Evolutionary conservation across 2,329 filamentous ascomycete species (phyloP), one percentile per base, ranked within the genome.

Genomic region (Exophiala lecanii-corni): DNA sequence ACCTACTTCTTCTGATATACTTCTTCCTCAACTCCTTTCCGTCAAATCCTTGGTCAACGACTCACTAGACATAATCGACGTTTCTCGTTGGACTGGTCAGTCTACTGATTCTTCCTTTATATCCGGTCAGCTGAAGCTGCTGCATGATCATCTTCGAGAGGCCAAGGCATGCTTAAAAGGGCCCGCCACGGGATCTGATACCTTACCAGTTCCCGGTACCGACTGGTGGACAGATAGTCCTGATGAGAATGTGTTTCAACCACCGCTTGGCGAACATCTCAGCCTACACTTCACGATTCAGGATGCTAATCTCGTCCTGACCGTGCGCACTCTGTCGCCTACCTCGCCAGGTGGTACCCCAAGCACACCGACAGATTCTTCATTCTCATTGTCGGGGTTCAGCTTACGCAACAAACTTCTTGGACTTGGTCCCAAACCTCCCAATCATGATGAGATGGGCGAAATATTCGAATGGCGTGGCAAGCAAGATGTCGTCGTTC

Each of bases 401-500:
- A 76, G 73, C 47, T 59, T 82, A 36, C 71, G 78, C 39, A 75
- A 79, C 45, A 69, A 74, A 16, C 61, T 83, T 9, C 69, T 72
- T 43, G 70, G 69, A 2, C 45, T 60, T 4, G 53, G 41, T 21
- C 56, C 59, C 34, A 62, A 60, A 38, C 72, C 80, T 13, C 71
- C 82, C 2, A 80, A 82, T 54, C 85, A 89, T 62, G 85, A 89
- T 63, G 91, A 97, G 65, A 81, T 82, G 51, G 84, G 91, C 47
- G 76, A 81, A 26, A 69, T 85, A 0, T 96, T 94, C 62, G 71
- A 69, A 3, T 96, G 76, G 65, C 47, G 44, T 25, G 70, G 69
- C 10, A 76, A 78, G 3, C 74, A 80, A 43, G 81, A 92, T 49
- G 89, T 96, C 2, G 83, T 80, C 51, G 91, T 97, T 34, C 81